phyloP scores from a whole-genome alignment of 2,329 filamentous ascomycete species.

The Pseudogymnoascus sp. region DNA sequence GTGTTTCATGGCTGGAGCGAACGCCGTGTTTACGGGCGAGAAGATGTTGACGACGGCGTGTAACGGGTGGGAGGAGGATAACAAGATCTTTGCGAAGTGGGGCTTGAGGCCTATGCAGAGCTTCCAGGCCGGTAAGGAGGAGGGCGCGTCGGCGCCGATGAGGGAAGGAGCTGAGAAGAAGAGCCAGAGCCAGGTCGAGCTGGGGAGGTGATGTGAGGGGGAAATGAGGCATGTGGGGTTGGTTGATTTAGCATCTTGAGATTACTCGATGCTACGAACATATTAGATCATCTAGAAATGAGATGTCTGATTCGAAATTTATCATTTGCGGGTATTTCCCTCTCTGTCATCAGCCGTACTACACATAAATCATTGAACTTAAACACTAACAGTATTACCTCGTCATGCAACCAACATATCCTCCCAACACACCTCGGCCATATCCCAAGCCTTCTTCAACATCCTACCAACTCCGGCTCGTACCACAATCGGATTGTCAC shows the following conservation, averaged over 20 bases:
- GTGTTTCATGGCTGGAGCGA: conserved; percentile 85
- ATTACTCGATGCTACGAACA: background rate
- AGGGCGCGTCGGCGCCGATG: conserved; percentile 16
- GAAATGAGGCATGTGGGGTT: background rate
- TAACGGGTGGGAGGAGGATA: conserved; percentile 85
- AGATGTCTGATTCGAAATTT: background rate
- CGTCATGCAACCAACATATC: background rate
- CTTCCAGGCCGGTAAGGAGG: conserved; percentile 24
- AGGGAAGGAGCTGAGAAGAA: conserved; percentile 9
- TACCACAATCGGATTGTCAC: background rate
- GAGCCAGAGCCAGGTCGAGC: background rate
- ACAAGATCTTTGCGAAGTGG: conserved; percentile 74
- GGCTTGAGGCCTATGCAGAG: conserved; percentile 68
- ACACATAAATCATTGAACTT: background rate
- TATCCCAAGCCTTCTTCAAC: background rate
- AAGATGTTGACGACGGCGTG: conserved; percentile 93
- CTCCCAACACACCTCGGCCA: background rate
- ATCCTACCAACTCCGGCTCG: background rate
- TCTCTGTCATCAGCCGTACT: background rate
- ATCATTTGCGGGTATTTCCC: background rate
- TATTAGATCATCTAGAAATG: background rate
- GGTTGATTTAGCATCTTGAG: background rate
- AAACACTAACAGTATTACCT: background rate
- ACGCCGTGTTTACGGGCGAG: conserved; percentile 91
- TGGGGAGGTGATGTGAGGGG: background rate